Conservation (phyloP, 2,329 filamentous ascomycete species). For the Geosmithia putterillii region DNA sequence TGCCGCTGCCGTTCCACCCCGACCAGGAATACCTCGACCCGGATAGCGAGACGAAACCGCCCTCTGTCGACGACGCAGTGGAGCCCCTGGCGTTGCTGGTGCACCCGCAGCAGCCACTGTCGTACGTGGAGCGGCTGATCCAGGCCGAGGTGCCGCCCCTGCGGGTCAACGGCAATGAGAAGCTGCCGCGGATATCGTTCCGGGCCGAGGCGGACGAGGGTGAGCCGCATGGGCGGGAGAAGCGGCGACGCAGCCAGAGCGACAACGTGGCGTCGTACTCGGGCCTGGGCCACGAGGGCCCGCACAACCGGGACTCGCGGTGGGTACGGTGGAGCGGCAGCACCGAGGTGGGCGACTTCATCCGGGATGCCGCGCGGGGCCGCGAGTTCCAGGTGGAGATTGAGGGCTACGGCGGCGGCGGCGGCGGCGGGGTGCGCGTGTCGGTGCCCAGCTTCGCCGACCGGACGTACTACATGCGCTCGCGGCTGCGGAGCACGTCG, state of each 20-base stretch:
- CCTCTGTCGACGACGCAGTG: conserved; percentile 31
- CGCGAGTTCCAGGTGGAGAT: conserved; percentile 78
- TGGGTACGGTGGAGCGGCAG: conserved; percentile 83
- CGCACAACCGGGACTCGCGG: conserved; percentile 22
- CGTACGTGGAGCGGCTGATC: conserved; percentile 79
- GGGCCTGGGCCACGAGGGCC: conserved; percentile 52
- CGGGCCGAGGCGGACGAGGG: conserved; percentile 63
- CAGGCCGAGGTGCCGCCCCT: conserved; percentile 74
- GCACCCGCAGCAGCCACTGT: conserved; percentile 82
- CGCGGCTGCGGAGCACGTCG: conserved; percentile 61
- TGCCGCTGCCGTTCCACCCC: conserved; percentile 48
- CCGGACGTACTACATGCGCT: conserved; percentile 77
- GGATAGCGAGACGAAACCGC: conserved; percentile 22
- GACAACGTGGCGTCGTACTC: conserved; percentile 55
- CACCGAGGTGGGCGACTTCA: conserved; percentile 90
- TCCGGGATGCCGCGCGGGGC: conserved; percentile 74
- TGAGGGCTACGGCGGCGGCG: conserved; percentile 40
- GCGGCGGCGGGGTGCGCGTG: conserved; percentile 51
- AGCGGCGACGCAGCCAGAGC: conserved; percentile 12
- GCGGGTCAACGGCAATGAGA: conserved; percentile 50
- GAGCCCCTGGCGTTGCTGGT: conserved; percentile 76
- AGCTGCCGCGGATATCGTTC: conserved; percentile 65
- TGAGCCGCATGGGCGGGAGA: conserved; percentile 21
- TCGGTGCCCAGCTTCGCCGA: conserved; percentile 81
- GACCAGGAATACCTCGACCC: conserved; percentile 27